Evolutionary conservation across 2,329 filamentous ascomycete genomes (phyloP).

Genomic region (Escovopsis sp.): DNA sequence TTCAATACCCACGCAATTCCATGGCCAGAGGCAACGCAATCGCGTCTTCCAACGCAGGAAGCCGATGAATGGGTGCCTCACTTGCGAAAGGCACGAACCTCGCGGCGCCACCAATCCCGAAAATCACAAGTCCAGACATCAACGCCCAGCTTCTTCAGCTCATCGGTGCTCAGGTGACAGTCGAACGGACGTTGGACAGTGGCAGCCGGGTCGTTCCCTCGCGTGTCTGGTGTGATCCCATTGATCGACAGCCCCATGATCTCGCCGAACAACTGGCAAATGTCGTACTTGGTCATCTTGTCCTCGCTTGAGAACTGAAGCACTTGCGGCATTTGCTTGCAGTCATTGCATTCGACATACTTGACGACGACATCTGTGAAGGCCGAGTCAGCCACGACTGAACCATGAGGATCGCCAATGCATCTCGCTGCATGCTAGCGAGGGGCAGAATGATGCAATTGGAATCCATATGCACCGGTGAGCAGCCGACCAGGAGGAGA

Average conservation of each 20-base stretch:
- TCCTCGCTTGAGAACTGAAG: slow-evolving; percentile 84
- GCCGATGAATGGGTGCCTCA: too few species aligned
- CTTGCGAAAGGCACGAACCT: slow-evolving; percentile 43
- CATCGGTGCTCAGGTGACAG: slow-evolving; percentile 69
- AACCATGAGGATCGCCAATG: too few species aligned
- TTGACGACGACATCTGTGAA: slow-evolving; percentile 51
- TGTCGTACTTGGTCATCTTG: slow-evolving; percentile 77
- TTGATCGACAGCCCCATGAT: slow-evolving; percentile 62
- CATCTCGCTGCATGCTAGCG: too few species aligned
- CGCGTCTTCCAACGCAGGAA: too few species aligned
- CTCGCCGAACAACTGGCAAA: slow-evolving; percentile 61
- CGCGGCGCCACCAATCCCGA: slow-evolving; percentile 61
- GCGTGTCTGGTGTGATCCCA: slow-evolving; percentile 51
- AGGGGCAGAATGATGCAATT: slow-evolving; percentile 2
- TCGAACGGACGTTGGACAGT: slow-evolving; percentile 71
- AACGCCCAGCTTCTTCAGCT: slow-evolving; percentile 57
- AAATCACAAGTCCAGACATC: slow-evolving; percentile 63
- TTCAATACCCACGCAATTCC: too few species aligned
- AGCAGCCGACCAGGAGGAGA: too few species aligned
- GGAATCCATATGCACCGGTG: too few species aligned
- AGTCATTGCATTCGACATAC: slow-evolving; percentile 40
- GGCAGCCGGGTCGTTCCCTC: slow-evolving; percentile 57
- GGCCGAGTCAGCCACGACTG: not conserved
- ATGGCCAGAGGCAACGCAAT: too few species aligned
- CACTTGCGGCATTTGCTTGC: slow-evolving; percentile 45